Conservation (phyloP, 306 rosid genomes). For the Cucumis cinereus region DNA sequence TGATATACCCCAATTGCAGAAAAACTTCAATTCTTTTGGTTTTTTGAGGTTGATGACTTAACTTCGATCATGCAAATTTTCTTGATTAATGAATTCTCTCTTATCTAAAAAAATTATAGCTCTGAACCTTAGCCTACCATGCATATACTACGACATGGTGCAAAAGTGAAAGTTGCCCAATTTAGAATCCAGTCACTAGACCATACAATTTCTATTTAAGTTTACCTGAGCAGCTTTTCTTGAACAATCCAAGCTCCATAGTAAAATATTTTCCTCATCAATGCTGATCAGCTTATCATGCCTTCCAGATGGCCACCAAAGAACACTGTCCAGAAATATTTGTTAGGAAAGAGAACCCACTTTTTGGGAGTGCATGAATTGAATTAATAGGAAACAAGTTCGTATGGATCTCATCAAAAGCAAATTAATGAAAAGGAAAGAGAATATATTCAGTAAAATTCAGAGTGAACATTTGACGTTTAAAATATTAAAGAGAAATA, state of each 20-base stretch:
- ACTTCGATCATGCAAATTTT: not conserved
- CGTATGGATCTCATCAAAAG: not conserved
- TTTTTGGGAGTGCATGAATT: not conserved
- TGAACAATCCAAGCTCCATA: slow-evolving; percentile 85
- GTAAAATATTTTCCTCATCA: slow-evolving; percentile 57
- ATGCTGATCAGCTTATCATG: slow-evolving; percentile 87
- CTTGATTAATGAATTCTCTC: not conserved
- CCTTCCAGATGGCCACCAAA: slow-evolving; percentile 95
- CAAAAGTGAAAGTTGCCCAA: not conserved
- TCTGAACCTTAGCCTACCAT: not conserved
- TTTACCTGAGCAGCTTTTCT: slow-evolving; percentile 79
- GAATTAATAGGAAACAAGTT: not conserved
- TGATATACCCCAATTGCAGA: not conserved
- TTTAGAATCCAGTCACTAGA: not conserved
- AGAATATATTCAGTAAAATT: not conserved
- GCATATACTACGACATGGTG: not conserved
- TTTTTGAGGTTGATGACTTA: not conserved
- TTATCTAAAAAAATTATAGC: not conserved
- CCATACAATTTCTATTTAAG: slow-evolving; percentile 1
- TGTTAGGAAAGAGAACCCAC: not conserved
- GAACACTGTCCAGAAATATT: slow-evolving; percentile 40
- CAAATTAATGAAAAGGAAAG: not conserved
- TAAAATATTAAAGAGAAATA: not conserved
- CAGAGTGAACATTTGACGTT: not conserved
- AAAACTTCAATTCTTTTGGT: not conserved